Evolutionary conservation across 257 asterid genomes (phyloP), one percentile per base, ranked within the genome.

Genomic region (Solanum medicagineum): DNA sequence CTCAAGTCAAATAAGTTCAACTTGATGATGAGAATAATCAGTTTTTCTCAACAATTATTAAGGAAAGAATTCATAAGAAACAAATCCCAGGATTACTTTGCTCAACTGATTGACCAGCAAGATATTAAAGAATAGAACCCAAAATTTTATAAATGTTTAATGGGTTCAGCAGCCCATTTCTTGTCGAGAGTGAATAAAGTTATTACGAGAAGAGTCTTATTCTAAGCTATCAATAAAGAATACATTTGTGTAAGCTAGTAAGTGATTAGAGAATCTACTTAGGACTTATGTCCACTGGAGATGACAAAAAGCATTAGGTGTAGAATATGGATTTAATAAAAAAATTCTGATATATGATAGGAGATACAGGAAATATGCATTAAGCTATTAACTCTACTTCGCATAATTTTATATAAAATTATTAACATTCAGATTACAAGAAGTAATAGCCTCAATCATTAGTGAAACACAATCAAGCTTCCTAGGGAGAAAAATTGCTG

Each of bases 141-240:
- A 17, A 10, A n/a, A 6, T 55, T 54, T 56, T 17, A 7, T 0
- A 56, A 56, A 4, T 56, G 22, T 10, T 56, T 0, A 56, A 56
- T 17, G 22, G 19, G 62, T 7, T 7, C 62, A 55, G 8, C 10
- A 55, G 0, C 22, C 17, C 3, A 55, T 17, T 3, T 20, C n/a
- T n/a, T 55, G 17, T 17, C 10, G 7, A 10, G 0, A 0, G 22
- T 55, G 4, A 55, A 55, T 55, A 17, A n/a, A 55, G 1, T 55
- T 20, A 0, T 0, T 55, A 55, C 7, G 60, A 55, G 60, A 55
- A 8, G 22, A 15, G 0, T 7, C n/a, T 0, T 55, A 4, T 0
- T 17, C 60, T 55, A 7, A 17, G 0, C 7, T 7, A 54, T 8
- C 59, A 16, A 54, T 20, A 16, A 15, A n/a, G 60, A 55, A 0